These are phyloP conservation scores for Dimocarpus longan DNA, from an alignment of 345 rosid genomes.

Conservation along the genomic window DNA sequence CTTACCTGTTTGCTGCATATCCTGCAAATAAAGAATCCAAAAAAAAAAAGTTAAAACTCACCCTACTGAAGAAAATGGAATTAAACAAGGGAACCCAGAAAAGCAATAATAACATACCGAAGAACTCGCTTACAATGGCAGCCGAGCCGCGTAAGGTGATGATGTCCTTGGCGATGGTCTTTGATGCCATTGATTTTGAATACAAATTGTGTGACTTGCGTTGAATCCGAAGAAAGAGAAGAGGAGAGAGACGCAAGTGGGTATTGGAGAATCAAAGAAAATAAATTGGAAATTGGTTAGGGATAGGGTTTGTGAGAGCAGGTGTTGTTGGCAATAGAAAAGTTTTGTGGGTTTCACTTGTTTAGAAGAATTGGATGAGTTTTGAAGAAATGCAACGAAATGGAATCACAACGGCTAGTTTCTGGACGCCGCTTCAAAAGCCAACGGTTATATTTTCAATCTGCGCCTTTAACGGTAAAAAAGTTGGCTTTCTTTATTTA, in stretches of 20 bases:
- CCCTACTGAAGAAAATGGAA: background rate
- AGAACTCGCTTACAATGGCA: conserved; percentile 95
- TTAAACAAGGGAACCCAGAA: conserved; percentile 3
- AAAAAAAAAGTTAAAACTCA: conserved; percentile 17
- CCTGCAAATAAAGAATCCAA: conserved; percentile 44
- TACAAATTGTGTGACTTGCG: background rate
- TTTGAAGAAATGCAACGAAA: background rate
- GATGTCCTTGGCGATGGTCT: conserved; percentile 80
- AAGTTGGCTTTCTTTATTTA: background rate
- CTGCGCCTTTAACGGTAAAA: conserved; percentile 30
- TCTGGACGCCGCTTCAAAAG: background rate
- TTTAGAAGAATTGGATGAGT: background rate
- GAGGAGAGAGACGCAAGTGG: background rate
- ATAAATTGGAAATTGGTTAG: background rate
- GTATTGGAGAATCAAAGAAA: background rate
- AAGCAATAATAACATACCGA: conserved; percentile 46
- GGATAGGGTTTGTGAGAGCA: background rate
- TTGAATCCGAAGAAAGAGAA: background rate
- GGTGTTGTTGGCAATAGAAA: background rate
- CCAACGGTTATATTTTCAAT: conserved; percentile 30
- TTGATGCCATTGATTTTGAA: conserved; percentile 56
- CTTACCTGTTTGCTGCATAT: conserved; percentile 96
- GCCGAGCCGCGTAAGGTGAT: conserved; percentile 98
- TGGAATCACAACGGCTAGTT: conserved; percentile 52
- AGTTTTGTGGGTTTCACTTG: background rate